phyloP scores from a whole-genome alignment of 306 rosid genomes.

The Casuarina glauca region DNA sequence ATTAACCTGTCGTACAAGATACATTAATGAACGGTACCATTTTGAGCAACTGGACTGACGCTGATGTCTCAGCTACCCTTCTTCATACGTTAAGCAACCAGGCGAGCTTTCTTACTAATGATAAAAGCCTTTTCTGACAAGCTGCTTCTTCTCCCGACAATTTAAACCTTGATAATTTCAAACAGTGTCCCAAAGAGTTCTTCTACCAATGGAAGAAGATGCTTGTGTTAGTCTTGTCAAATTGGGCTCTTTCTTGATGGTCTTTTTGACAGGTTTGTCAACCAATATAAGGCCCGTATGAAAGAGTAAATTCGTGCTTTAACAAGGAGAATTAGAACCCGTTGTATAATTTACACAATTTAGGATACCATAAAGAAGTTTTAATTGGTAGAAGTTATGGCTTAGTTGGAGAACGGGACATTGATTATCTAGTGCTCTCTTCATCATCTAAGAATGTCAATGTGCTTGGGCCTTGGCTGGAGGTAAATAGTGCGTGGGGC shows the following conservation, averaged over 20 bases:
- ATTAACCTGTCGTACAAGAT: background rate
- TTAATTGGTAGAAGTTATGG: background rate
- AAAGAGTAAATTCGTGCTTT: background rate
- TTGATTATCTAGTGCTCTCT: background rate
- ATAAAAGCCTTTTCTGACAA: too few relatives aligned
- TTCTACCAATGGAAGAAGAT: background rate
- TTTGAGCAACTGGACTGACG: too few relatives aligned
- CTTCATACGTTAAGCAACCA: too few relatives aligned
- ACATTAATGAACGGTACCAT: background rate
- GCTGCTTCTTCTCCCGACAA: background rate
- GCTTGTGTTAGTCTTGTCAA: background rate
- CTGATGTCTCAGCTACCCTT: too few relatives aligned
- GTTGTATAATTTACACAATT: background rate
- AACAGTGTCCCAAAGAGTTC: background rate
- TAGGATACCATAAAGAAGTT: background rate
- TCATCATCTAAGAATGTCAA: background rate
- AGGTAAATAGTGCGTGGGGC: background rate
- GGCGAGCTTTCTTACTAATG: too few relatives aligned
- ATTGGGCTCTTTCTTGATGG: background rate
- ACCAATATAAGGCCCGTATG: background rate
- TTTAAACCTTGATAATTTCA: background rate
- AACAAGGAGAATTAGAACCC: background rate
- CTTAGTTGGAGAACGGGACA: background rate
- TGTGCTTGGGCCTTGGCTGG: background rate
- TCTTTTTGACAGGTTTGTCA: background rate